These are phyloP conservation scores for Phyllostachys edulis DNA, from an alignment of 176 grass and related monocot species.

Conservation along the genomic window DNA sequence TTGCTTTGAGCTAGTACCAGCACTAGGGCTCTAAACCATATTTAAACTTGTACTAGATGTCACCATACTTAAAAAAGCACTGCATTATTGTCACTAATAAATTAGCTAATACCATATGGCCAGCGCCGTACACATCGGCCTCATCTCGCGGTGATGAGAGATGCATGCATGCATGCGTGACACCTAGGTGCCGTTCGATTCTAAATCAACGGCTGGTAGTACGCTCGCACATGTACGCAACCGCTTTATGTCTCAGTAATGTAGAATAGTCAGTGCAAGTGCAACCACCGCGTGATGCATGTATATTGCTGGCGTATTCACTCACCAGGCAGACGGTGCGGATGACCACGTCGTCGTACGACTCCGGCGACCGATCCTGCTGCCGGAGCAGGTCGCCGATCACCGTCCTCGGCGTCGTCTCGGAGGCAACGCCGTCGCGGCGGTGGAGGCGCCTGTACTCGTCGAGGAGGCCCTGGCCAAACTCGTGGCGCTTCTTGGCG, in stretches of 20 bases:
- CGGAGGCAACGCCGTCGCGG: no score
- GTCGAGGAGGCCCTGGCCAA: conserved; percentile 55
- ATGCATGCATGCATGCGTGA: neutral
- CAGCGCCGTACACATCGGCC: neutral
- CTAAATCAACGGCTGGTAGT: neutral
- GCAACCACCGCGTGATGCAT: neutral
- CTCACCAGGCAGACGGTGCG: conserved; percentile 58
- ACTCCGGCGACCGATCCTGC: conserved; percentile 48
- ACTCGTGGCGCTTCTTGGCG: conserved; percentile 19
- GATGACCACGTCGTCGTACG: conserved; percentile 53
- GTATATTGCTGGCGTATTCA: neutral
- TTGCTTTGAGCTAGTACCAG: neutral
- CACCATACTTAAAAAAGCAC: neutral
- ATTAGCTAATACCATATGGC: neutral
- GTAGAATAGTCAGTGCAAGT: neutral
- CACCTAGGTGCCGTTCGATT: neutral
- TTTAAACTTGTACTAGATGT: neutral
- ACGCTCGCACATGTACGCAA: neutral
- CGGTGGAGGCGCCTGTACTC: conserved; percentile 28
- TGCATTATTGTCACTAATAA: conserved; percentile 21
- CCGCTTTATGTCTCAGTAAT: no score
- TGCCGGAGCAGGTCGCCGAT: conserved; percentile 52
- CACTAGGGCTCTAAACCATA: neutral
- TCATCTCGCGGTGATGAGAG: neutral
- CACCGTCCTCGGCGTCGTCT: conserved; percentile 35